Percentiles rank a stretch among this genome's conserved stretches.
Evolutionary conservation across 2,329 filamentous ascomycete genomes (phyloP).

Genomic region (Curvularia verruculosa): DNA sequence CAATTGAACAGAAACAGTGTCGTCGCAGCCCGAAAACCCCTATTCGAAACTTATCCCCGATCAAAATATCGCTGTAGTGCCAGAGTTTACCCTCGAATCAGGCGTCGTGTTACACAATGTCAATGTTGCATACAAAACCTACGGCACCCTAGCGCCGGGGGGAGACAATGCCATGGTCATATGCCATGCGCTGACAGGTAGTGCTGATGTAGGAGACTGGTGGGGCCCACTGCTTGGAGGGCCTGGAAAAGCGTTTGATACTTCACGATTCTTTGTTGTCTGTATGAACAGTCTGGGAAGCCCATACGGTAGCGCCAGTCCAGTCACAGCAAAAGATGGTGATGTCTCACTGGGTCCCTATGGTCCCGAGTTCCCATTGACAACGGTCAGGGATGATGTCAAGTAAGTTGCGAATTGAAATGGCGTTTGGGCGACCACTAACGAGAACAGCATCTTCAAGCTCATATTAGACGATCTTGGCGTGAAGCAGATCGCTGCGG

Average conservation of each 20-base stretch:
- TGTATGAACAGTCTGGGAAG: constrained; percentile 87
- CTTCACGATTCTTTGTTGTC: constrained; percentile 81
- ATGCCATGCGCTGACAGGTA: constrained; percentile 85
- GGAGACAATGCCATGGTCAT: constrained; percentile 70
- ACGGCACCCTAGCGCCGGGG: constrained; percentile 62
- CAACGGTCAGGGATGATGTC: constrained; percentile 94
- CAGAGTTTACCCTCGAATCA: constrained; percentile 90
- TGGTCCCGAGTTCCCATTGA: constrained; percentile 94
- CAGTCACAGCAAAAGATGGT: constrained; percentile 86
- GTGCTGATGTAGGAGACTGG: constrained; percentile 85
- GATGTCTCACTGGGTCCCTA: constrained; percentile 76
- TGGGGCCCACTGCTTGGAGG: constrained; percentile 84
- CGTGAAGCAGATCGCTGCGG: constrained; percentile 76
- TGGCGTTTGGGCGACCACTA: constrained; percentile 8
- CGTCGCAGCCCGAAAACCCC: constrained; percentile 84
- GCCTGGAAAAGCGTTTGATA: constrained; percentile 79
- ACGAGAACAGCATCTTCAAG: constrained; percentile 69
- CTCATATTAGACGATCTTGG: constrained; percentile 80
- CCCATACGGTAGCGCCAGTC: constrained; percentile 85
- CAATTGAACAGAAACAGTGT: constrained; percentile 40
- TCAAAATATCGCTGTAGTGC: constrained; percentile 84
- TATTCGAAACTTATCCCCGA: constrained; percentile 85
- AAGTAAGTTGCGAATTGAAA: constrained; percentile 63
- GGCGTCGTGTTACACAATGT: constrained; percentile 82
- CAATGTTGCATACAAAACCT: constrained; percentile 68